Conservation (phyloP, 768 basidiomycete genomes). For the Suillus variegatus region DNA sequence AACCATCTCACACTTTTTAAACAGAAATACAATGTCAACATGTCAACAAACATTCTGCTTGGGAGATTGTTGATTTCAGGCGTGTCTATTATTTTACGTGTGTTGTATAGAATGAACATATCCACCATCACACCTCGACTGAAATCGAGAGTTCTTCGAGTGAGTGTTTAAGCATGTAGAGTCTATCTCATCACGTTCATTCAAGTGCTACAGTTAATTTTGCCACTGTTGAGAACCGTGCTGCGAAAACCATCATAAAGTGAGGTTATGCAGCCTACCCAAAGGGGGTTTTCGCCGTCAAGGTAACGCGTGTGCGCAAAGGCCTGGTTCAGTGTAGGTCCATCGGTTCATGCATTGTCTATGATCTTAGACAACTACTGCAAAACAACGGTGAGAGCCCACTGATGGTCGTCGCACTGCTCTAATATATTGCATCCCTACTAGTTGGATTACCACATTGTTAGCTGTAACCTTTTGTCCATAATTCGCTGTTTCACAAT, state of each 20-base stretch:
- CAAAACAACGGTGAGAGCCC: not conserved
- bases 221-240: not conserved
- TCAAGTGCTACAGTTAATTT: not conserved
- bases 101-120: too few species aligned
- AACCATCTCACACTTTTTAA: not conserved
- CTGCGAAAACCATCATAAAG: not conserved
- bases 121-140: not conserved
- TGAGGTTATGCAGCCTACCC: too few species aligned
- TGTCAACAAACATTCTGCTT: not conserved
- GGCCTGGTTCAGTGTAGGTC: too few species aligned
- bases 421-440: not conserved
- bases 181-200: not conserved
- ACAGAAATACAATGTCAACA: not conserved
- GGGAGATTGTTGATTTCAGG: constrained; percentile 1
- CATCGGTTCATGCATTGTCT: not conserved
- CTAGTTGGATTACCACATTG: not conserved
- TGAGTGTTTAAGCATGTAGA: not conserved
- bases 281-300: not conserved
- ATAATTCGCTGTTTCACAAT: not conserved
- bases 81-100: not conserved
- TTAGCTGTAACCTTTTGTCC: not conserved
- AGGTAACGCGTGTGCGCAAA: not conserved
- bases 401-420: not conserved
- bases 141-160: not conserved
- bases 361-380: not conserved